A percentile compares a stretch with the other conserved stretches of the same genome.
These are phyloP conservation scores for Auricularia cornea DNA, from an alignment of 768 basidiomycete species.

Conservation along the genomic window DNA sequence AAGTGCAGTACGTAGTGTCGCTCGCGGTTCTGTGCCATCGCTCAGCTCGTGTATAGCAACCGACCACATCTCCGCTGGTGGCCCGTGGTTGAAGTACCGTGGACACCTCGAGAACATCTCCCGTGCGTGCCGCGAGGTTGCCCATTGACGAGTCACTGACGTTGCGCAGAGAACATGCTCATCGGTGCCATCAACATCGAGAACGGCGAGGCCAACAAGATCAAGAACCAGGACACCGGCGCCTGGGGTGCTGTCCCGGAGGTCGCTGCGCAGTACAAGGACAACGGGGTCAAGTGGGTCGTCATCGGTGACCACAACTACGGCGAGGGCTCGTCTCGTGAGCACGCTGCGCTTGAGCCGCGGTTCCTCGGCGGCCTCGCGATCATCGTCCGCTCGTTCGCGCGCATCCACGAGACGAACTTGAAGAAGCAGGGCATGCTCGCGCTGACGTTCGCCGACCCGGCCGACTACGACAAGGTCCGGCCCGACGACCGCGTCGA, in stretches of 20 bases:
- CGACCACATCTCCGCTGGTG: constrained; percentile 95
- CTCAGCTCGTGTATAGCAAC: constrained; percentile 38
- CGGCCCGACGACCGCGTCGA: constrained; percentile 80
- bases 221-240: constrained; percentile 85
- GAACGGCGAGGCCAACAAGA: constrained; percentile 92
- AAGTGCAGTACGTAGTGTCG: constrained; percentile 60
- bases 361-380: constrained; percentile 92
- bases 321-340: constrained; percentile 96
- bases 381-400: constrained; percentile 93
- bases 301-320: constrained; percentile 95
- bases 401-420: constrained; percentile 97
- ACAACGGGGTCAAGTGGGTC: constrained; percentile 89
- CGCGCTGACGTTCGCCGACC: constrained; percentile 85
- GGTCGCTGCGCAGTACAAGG: constrained; percentile 82
- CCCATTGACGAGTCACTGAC: neutral
- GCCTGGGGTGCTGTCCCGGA: constrained; percentile 80
- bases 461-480: constrained; percentile 91
- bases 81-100: constrained; percentile 99
- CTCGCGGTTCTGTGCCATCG: constrained; percentile 24
- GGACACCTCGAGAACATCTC: constrained; percentile 98
- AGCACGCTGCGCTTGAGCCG: constrained; percentile 95
- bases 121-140: constrained; percentile 38
- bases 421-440: constrained; percentile 99
- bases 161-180: constrained; percentile 75
- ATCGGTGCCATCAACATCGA: constrained; percentile 96